Conservation (phyloP, 2,329 filamentous ascomycete species). For the Teratosphaeria nubilosa region DNA sequence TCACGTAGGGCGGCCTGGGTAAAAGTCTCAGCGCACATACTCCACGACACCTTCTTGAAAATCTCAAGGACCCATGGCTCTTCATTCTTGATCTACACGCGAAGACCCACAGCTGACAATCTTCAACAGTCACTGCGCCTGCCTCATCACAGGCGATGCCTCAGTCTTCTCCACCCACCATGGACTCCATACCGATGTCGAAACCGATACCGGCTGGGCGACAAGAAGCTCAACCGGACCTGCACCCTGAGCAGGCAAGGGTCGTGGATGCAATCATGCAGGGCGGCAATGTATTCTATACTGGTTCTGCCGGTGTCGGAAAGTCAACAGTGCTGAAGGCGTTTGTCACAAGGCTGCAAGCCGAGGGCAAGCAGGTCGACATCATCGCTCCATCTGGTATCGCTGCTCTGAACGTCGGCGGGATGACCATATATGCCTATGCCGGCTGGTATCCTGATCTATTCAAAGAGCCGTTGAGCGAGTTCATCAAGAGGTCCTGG, state of each 20-base stretch:
- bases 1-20: neutral
- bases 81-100: neutral
- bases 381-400: slow-evolving; percentile 52
- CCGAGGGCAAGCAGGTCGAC: slow-evolving; percentile 31
- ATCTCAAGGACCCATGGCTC: neutral
- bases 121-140: neutral
- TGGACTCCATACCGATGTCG: neutral
- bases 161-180: slow-evolving; percentile 1
- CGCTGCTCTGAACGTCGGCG: slow-evolving; percentile 48
- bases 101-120: neutral
- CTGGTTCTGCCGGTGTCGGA: slow-evolving; percentile 52
- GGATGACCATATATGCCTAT: slow-evolving; percentile 48
- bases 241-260: slow-evolving; percentile 2
- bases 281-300: slow-evolving; percentile 53
- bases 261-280: slow-evolving; percentile 1
- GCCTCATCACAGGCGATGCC: neutral
- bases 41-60: too few relatives aligned
- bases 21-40: neutral
- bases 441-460: slow-evolving; percentile 45
- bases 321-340: slow-evolving; percentile 48
- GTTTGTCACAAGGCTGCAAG: slow-evolving; percentile 33
- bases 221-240: neutral
- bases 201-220: neutral
- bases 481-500: slow-evolving; percentile 17
- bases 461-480: slow-evolving; percentile 26